Evolutionary conservation across 2,329 filamentous ascomycete species (phyloP).

Genomic region (Talaromyces sp.): DNA sequence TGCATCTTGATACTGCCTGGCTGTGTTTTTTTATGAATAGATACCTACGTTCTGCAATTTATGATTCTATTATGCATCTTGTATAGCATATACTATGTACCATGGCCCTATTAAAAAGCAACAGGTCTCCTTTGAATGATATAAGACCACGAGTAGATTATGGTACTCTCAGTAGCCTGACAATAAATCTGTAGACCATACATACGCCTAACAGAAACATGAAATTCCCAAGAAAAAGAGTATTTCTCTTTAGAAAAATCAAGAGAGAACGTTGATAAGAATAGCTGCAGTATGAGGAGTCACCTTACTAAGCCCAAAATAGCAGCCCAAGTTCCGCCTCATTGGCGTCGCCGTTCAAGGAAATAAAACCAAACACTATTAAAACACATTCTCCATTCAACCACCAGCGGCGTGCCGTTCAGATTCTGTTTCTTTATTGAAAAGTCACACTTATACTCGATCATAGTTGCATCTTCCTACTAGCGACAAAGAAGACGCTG

Average conservation of each 20-base stretch:
- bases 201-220: neutral
- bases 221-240: neutral
- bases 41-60: slow-evolving; percentile 7
- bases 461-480: neutral
- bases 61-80: neutral
- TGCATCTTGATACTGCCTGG: slow-evolving; percentile 42
- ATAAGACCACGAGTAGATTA: neutral
- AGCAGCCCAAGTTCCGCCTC: slow-evolving; percentile 28
- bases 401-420: slow-evolving; percentile 2
- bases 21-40: slow-evolving; percentile 8
- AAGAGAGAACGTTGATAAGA: neutral
- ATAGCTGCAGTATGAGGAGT: slow-evolving; percentile 19
- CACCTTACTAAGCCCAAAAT: slow-evolving; percentile 28
- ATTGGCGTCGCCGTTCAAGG: slow-evolving; percentile 14
- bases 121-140: neutral
- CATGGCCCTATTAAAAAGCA: neutral
- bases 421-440: neutral
- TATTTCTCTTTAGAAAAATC: neutral
- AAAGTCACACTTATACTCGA: neutral
- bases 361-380: slow-evolving; percentile 2
- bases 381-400: slow-evolving; percentile 2
- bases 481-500: neutral
- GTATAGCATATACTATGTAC: neutral
- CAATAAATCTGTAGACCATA: neutral
- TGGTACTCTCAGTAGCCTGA: neutral